Evolutionary conservation across 2,329 filamentous ascomycete genomes (phyloP).

Genomic region (Ambrosiella cleistominuta): DNA sequence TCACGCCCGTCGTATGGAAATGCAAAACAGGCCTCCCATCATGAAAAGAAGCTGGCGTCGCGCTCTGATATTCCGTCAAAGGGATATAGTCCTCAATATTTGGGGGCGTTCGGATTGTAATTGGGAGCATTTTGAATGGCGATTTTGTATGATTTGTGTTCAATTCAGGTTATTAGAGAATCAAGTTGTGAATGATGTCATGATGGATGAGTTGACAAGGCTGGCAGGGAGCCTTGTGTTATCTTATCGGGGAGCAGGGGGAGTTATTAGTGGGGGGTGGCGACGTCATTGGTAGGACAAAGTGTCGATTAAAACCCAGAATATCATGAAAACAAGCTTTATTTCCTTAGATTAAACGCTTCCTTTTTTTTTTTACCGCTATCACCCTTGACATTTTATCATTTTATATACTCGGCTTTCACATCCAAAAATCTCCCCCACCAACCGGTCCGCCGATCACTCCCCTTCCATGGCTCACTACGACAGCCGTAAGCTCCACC

Average conservation of each 20-base stretch:
- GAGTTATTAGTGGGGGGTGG: not conserved
- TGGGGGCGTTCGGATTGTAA: slow-evolving; percentile 40
- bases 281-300: slow-evolving; percentile 9
- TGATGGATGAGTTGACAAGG: too few relatives aligned
- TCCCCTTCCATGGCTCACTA: slow-evolving; percentile 1
- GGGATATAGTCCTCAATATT: slow-evolving; percentile 41
- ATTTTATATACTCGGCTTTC: too few relatives aligned
- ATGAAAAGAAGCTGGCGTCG: slow-evolving; percentile 57
- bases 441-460: not conserved
- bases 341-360: too few relatives aligned
- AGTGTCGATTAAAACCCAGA: too few relatives aligned
- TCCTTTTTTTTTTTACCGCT: too few relatives aligned
- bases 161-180: not conserved
- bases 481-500: slow-evolving; percentile 19
- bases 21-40: slow-evolving; percentile 55
- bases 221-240: not conserved
- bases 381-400: too few relatives aligned
- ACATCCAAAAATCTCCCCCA: too few relatives aligned
- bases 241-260: not conserved
- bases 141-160: slow-evolving; percentile 4
- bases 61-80: slow-evolving; percentile 50
- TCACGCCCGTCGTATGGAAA: slow-evolving; percentile 38
- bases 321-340: too few relatives aligned
- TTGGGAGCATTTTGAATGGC: slow-evolving; percentile 21
- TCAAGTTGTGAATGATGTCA: too few relatives aligned